These are phyloP conservation scores for Pyrus betulifolia DNA, from an alignment of 306 rosid genomes.

Conservation along the genomic window DNA sequence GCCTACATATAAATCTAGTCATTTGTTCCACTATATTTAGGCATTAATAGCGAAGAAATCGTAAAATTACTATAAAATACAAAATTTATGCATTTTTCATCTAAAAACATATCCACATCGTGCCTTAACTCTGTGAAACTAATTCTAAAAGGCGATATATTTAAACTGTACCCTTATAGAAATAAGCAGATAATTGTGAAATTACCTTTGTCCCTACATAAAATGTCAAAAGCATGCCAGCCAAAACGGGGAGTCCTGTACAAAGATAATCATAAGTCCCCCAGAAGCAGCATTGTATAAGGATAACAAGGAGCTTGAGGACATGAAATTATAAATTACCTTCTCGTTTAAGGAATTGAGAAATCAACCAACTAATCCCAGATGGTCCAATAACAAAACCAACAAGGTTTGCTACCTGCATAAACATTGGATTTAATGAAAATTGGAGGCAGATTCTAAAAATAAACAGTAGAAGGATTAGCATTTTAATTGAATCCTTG, in stretches of 20 bases:
- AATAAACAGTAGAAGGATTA: not conserved
- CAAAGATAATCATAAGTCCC: conserved; percentile 10
- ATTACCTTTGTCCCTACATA: conserved; percentile 82
- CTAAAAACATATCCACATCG: not conserved
- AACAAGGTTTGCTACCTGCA: conserved; percentile 85
- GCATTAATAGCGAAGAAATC: not conserved
- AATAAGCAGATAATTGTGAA: not conserved
- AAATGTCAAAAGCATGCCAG: conserved; percentile 74
- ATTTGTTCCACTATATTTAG: not conserved
- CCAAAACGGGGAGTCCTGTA: conserved; percentile 73
- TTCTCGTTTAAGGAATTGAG: conserved; percentile 60
- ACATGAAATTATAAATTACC: conserved; percentile 34
- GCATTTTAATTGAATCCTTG: not conserved
- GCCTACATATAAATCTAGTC: not conserved
- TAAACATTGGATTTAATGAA: not conserved
- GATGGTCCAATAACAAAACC: conserved; percentile 87
- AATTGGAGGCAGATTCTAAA: not conserved
- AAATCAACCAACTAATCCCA: conserved; percentile 64
- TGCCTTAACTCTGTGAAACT: not conserved
- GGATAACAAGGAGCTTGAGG: not conserved
- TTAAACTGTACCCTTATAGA: not conserved
- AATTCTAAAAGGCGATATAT: not conserved
- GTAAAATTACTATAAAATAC: not conserved
- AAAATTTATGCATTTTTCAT: not conserved
- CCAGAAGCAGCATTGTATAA: not conserved